Evolutionary conservation across 768 basidiomycete genomes (phyloP), one percentile per base, ranked within the genome.

Genomic region (Rhodocollybia butyracea): DNA sequence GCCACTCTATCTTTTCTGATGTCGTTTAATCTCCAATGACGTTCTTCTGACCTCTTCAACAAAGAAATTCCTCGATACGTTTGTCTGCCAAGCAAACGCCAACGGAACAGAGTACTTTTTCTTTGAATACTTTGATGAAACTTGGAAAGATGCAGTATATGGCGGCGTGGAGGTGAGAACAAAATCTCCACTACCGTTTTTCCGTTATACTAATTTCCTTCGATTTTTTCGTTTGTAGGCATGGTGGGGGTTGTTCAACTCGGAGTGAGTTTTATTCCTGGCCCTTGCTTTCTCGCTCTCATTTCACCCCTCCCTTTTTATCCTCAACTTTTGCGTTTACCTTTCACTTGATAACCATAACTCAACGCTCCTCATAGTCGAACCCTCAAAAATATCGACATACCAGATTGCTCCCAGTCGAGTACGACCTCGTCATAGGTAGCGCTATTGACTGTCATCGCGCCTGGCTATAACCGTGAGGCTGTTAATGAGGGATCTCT

Each of bases 21-120:
- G 13, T 29, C 43, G 26, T 42, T n/a, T 8, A 27, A 17, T 10
- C 31, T 34, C 27, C 17, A 45, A 30, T 26, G 6, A 17, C 13
- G 17, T 13, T 27, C 8, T 4, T 0, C 19, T 34, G 8, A 2
- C 47, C 12, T 50, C 57, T 5, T 54, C 6, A 11, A 11, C 41
- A 42, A 26, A 98, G 82, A 82, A 65, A 19, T 99, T 91, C 79
- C 65, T 99, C 57, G 76, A 98, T 66, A 84, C 80, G 0, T 99
- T 92, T 60, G 84, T 94, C 7, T 99, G 96, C 64, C 79, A 84
- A 66, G 89, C 95, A 1, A 97, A 94, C 67, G 58, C 68, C 17
- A 94, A 94, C 59, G 81, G 81, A 12, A 94, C 90, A 0, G 75
- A 81, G n/a, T 96, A 96, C 73, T 96, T 93, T 80, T 95, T 83